Percentiles rank a stretch among this genome's conserved stretches.
Conservation (phyloP, 2,329 filamentous ascomycete species). For the Huntiella savannae region DNA sequence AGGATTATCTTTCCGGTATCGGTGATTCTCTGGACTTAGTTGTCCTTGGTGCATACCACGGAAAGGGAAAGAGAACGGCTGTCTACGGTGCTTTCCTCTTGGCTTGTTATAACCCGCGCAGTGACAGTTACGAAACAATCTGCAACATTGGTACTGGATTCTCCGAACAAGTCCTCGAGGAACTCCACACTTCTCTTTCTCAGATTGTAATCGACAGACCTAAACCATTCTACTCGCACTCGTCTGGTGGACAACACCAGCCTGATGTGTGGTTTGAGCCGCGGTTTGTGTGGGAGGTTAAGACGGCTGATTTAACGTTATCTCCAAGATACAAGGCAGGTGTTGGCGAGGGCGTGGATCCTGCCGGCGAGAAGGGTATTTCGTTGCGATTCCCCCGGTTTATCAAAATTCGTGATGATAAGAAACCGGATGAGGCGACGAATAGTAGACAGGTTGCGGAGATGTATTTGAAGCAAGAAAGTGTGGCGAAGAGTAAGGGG, state of each 20-base stretch:
- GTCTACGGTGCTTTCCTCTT: slow-evolving; percentile 92
- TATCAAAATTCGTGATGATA: slow-evolving; percentile 81
- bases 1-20: slow-evolving; percentile 85
- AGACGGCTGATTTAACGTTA: slow-evolving; percentile 84
- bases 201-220: slow-evolving; percentile 68
- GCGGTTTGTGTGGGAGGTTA: slow-evolving; percentile 88
- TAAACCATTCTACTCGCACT: slow-evolving; percentile 90
- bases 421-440: slow-evolving; percentile 84
- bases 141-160: slow-evolving; percentile 99
- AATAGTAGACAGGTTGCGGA: slow-evolving; percentile 72
- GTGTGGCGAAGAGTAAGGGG: slow-evolving; percentile 67
- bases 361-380: slow-evolving; percentile 55
- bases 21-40: slow-evolving; percentile 94
- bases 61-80: slow-evolving; percentile 85
- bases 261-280: slow-evolving; percentile 98
- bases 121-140: slow-evolving; percentile 77
- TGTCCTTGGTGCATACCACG: slow-evolving; percentile 83
- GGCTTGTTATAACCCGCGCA: slow-evolving; percentile 70
- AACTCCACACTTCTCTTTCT: slow-evolving; percentile 58
- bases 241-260: slow-evolving; percentile 68
- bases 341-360: slow-evolving; percentile 57
- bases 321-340: slow-evolving; percentile 90
- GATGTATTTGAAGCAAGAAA: slow-evolving; percentile 94
- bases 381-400: slow-evolving; percentile 83
- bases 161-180: slow-evolving; percentile 81